These are phyloP conservation scores for Populus trichocarpa DNA, from an alignment of 441 rosid genomes.

Conservation along the genomic window DNA sequence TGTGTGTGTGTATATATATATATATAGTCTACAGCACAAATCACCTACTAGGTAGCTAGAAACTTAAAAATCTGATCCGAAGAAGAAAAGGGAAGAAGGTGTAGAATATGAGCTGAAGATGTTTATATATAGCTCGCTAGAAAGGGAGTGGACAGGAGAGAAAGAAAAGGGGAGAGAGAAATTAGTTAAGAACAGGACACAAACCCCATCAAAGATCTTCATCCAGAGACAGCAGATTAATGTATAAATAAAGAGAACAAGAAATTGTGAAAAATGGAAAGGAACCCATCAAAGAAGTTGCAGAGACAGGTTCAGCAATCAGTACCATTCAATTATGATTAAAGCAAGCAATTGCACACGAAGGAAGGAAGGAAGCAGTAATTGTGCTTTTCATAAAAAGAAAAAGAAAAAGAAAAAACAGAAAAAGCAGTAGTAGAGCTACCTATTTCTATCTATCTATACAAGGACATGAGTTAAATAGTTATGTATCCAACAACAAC, in stretches of 20 bases:
- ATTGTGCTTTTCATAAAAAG: no score
- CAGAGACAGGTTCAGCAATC: slow-evolving; percentile 21
- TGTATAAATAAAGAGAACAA: not conserved
- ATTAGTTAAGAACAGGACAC: slow-evolving; percentile 6
- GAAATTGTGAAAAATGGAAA: not conserved
- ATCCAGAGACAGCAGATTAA: not conserved
- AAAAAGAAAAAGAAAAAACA: no score
- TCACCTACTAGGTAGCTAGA: not conserved
- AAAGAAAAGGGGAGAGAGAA: not conserved
- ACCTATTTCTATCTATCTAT: not conserved
- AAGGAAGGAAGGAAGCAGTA: not conserved
- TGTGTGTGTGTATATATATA: not conserved
- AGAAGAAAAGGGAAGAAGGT: not conserved
- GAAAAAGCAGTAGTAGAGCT: not conserved
- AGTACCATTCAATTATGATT: slow-evolving; percentile 28
- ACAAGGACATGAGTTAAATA: not conserved
- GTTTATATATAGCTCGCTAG: not conserved
- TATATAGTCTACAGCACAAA: not conserved
- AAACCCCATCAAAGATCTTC: slow-evolving; percentile 12
- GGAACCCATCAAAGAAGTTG: slow-evolving; percentile 24
- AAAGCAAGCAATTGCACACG: slow-evolving; percentile 12
- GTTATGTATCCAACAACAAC: not conserved
- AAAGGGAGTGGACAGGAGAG: not conserved
- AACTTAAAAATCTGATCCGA: not conserved
- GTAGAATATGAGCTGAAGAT: not conserved